These are phyloP conservation scores for Epichloe uncinata DNA, from an alignment of 2,329 filamentous ascomycete genomes.

Conservation along the genomic window DNA sequence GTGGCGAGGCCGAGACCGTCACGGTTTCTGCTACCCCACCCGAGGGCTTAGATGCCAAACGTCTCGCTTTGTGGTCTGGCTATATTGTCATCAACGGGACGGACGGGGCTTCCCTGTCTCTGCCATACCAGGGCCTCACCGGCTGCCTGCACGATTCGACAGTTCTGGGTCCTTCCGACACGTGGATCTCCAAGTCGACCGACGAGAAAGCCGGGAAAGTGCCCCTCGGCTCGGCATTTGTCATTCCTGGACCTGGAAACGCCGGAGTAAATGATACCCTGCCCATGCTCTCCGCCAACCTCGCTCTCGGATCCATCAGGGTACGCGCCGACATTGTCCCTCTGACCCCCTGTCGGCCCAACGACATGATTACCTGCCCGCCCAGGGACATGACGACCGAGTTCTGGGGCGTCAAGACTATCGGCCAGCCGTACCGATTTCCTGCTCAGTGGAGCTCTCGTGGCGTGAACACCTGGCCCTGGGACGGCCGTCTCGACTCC, in stretches of 20 bases:
- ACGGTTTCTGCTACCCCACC: constrained; percentile 5
- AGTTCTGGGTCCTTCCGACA: constrained; percentile 12
- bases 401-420: constrained; percentile 24
- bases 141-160: constrained; percentile 20
- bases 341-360: constrained; percentile 13
- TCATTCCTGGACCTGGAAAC: constrained; percentile 27
- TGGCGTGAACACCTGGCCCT: constrained; percentile 16
- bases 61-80: constrained; percentile 8
- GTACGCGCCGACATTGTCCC: constrained; percentile 33
- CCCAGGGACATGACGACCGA: constrained; percentile 16
- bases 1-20: constrained; percentile 4
- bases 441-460: constrained; percentile 23
- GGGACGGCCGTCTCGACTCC: constrained; percentile 33
- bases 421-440: constrained; percentile 30
- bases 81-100: constrained; percentile 18
- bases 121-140: constrained; percentile 28
- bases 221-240: constrained; percentile 24
- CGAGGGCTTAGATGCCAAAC: constrained; percentile 2
- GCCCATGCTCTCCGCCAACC: constrained; percentile 26
- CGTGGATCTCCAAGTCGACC: constrained; percentile 20
- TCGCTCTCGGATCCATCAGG: constrained; percentile 32
- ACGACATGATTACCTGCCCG: constrained; percentile 12
- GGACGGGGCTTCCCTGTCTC: constrained; percentile 22
- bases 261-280: constrained; percentile 18
- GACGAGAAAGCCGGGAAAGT: constrained; percentile 17